Conservation (phyloP, 2,329 filamentous ascomycete genomes). For the Nigrospora oryzae region DNA sequence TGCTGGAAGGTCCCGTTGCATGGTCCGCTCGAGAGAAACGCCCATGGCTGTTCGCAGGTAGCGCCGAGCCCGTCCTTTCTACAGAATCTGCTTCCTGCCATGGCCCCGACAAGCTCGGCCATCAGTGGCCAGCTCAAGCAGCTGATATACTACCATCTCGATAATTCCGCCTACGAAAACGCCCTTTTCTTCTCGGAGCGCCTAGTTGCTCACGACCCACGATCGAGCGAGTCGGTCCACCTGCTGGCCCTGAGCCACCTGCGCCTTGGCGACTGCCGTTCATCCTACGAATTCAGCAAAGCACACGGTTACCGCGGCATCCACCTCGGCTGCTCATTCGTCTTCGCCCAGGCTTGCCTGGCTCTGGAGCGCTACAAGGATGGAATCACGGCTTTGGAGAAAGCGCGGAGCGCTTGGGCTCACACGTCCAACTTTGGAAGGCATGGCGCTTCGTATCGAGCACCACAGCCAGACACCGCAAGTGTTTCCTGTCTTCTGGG, state of each 20-base stretch:
- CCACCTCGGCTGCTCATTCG: constrained; percentile 81
- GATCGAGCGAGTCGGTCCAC: constrained; percentile 72
- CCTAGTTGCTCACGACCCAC: constrained; percentile 73
- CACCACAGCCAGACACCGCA: constrained; percentile 72
- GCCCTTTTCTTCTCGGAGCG: constrained; percentile 90
- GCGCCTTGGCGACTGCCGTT: constrained; percentile 72
- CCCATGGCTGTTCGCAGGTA: constrained; percentile 26
- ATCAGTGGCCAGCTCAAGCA: constrained; percentile 48
- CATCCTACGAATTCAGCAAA: constrained; percentile 78
- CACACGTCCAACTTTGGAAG: constrained; percentile 71
- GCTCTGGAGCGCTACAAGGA: constrained; percentile 71
- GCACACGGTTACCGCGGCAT: constrained; percentile 59
- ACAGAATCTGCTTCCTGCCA: constrained; percentile 13
- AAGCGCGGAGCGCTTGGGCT: constrained; percentile 67
- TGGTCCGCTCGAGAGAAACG: constrained; percentile 1
- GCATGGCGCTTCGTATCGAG: constrained; percentile 69
- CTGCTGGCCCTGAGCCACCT: constrained; percentile 80
- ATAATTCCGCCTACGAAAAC: constrained; percentile 83
- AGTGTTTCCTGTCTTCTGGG: constrained; percentile 78
- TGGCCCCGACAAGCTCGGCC: constrained; percentile 44
- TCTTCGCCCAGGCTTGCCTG: constrained; percentile 85
- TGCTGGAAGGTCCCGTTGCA: background rate
- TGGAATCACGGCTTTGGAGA: constrained; percentile 77
- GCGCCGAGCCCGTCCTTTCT: background rate
- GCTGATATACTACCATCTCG: constrained; percentile 63